These are phyloP conservation scores for Cladophialophora yegresii DNA, from an alignment of 2,329 filamentous ascomycete species.

Conservation along the genomic window DNA sequence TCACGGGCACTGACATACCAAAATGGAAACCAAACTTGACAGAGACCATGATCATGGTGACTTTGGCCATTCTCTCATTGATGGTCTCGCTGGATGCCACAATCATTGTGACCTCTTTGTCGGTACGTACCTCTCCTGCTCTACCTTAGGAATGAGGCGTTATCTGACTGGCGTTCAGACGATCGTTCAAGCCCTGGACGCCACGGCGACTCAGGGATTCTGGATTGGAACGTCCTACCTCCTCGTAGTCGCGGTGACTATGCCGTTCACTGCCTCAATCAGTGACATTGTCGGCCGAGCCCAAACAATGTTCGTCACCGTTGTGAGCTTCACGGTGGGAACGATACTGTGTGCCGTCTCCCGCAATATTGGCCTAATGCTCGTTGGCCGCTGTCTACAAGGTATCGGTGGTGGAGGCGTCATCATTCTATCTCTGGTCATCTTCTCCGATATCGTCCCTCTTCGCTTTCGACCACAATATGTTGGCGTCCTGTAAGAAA, in stretches of 20 bases:
- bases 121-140: conserved; percentile 14
- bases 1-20: conserved; percentile 1
- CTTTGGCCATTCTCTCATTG: conserved; percentile 49
- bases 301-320: conserved; percentile 46
- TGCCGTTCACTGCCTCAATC: conserved; percentile 48
- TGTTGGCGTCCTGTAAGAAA: conserved; percentile 39
- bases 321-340: conserved; percentile 52
- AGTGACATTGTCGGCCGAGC: conserved; percentile 55
- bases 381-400: conserved; percentile 50
- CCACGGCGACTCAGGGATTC: conserved; percentile 47
- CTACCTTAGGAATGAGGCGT: background rate
- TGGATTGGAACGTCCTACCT: conserved; percentile 57
- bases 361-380: conserved; percentile 44
- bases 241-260: conserved; percentile 47
- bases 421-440: conserved; percentile 46
- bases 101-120: conserved; percentile 42
- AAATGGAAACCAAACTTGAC: conserved; percentile 26
- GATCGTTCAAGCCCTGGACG: conserved; percentile 41
- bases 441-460: conserved; percentile 48
- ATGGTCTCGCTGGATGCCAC: conserved; percentile 55
- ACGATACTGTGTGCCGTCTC: conserved; percentile 49
- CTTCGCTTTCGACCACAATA: conserved; percentile 41
- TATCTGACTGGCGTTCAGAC: conserved; percentile 44
- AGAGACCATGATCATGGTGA: conserved; percentile 33
- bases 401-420: conserved; percentile 53